Evolutionary conservation across 148 eudicot species (phyloP).

Genomic region (Fagopyrum tataricum): DNA sequence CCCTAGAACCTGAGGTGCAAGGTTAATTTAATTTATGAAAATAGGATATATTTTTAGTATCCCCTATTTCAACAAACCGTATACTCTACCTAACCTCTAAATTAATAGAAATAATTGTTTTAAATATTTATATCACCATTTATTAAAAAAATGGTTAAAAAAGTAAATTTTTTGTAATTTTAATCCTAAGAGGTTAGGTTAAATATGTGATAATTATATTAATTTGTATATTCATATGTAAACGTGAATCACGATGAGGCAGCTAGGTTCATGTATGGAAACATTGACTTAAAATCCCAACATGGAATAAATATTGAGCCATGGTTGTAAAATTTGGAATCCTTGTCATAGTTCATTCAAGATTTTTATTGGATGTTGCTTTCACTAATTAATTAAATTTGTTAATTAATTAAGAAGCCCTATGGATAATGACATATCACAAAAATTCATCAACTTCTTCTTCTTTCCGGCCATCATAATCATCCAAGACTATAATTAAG

Average conservation of each 20-base stretch:
- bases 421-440: too few species aligned
- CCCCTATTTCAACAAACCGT: too few species aligned
- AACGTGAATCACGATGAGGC: not conserved
- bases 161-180: too few species aligned
- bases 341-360: not conserved
- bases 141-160: too few species aligned
- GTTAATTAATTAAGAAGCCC: not conserved
- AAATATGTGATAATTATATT: too few species aligned
- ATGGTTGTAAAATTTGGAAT: not conserved
- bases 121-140: too few species aligned
- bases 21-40: too few species aligned
- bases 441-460: not conserved
- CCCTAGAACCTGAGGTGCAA: too few species aligned
- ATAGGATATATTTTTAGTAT: too few species aligned
- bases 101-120: too few species aligned
- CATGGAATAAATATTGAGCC: not conserved
- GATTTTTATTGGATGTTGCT: not conserved
- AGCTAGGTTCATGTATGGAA: not conserved
- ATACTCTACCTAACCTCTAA: too few species aligned
- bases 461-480: not conserved
- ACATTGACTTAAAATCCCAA: not conserved
- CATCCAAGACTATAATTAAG: not conserved
- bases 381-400: not conserved
- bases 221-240: not conserved
- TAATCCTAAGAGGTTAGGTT: too few species aligned